A percentile compares a stretch with the other conserved stretches of the same genome.
phyloP scores from a whole-genome alignment of 192 early-diverging fungal genomes.

The Chytriomyces confervae region DNA sequence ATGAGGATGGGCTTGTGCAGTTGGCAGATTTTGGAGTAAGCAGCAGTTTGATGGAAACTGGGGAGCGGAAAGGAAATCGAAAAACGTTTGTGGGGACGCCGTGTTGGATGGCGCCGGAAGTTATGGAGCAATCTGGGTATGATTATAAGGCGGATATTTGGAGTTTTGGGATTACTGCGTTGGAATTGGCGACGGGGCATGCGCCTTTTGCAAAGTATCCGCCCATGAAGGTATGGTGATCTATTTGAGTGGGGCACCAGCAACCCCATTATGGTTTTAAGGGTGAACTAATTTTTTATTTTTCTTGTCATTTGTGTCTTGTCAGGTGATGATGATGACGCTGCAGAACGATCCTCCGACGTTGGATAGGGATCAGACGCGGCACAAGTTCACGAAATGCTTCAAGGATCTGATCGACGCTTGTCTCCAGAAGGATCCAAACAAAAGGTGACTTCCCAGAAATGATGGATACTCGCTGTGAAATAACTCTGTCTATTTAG shows the following conservation, averaged over 20 bases:
- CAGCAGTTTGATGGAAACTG: slow-evolving; percentile 56
- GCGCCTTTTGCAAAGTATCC: slow-evolving; percentile 90
- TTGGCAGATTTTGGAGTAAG: slow-evolving; percentile 70
- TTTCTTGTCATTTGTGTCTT: neutral
- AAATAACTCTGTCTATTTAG: slow-evolving; percentile 45
- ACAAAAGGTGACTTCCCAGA: slow-evolving; percentile 53
- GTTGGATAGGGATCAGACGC: slow-evolving; percentile 73
- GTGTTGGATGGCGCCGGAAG: slow-evolving; percentile 71
- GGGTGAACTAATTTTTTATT: neutral
- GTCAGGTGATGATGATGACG: slow-evolving; percentile 84
- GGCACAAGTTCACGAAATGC: slow-evolving; percentile 74
- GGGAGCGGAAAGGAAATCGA: slow-evolving; percentile 56
- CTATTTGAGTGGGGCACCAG: neutral
- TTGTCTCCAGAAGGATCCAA: slow-evolving; percentile 81
- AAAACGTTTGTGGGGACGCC: slow-evolving; percentile 72
- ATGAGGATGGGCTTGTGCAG: slow-evolving; percentile 64
- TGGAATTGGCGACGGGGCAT: slow-evolving; percentile 85
- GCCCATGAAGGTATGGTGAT: slow-evolving; percentile 71
- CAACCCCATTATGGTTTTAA: neutral
- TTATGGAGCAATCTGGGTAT: slow-evolving; percentile 92
- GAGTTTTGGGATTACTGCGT: slow-evolving; percentile 87
- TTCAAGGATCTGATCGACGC: slow-evolving; percentile 89
- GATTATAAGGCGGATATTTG: slow-evolving; percentile 91
- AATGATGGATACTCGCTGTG: neutral
- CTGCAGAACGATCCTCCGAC: slow-evolving; percentile 87